Base-by-base conservation (phyloP, 2,329 filamentous ascomycete genomes). In the Pseudogymnoascus sp. region DNA sequence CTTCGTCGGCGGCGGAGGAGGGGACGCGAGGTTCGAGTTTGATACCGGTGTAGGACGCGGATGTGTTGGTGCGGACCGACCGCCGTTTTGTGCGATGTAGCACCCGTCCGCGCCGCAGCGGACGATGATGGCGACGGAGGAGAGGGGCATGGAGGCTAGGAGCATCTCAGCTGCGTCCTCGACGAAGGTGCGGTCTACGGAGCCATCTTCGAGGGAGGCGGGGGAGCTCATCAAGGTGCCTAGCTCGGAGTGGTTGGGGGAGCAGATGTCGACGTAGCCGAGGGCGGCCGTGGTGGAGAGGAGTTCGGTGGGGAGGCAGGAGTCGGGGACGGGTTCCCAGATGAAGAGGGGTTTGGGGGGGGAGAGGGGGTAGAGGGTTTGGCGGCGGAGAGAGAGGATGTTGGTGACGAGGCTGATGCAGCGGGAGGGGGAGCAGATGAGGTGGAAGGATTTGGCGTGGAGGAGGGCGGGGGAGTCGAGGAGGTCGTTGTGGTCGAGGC, bases 281-380 rank as follows among this genome's bases (percentile, higher is more conserved):
- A 87, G 77, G 10, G 82, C 82, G 68, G 87, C 86, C 60, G 84
- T 87, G 73, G 81, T 85, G 70, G 86, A 86, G 10, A 87, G 78
- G 29, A 87, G 76, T 72, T 88, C 82, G 45, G 86, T 84, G 0
- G 91, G 86, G 0, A 83, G 87, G 74, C 93, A 97, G 1, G 91
- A 81, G 75, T 97, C 91, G 1, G 95, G 95, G 1, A 97, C 90
- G 0, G 95, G 95, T 74, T 99, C 95, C 93, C 93, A 99, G 62
- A 97, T 85, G 73, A 97, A 91, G 5, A 92, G 76, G 1, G 93
- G 90, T 59, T 83, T 82, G 68, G 79, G 80, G 10, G 70, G 66
- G 54, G 75, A 73, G 4, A 68, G 65, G 63, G 72, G 64, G 61
- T 70, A 61, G 40, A 77, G 66, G 7, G 75, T 75, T 70, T 80